A percentile compares a stretch with the other conserved stretches of the same genome.
Conservation (phyloP, 108 stramenopile genomes). For the Aurantiochytrium sp. region DNA sequence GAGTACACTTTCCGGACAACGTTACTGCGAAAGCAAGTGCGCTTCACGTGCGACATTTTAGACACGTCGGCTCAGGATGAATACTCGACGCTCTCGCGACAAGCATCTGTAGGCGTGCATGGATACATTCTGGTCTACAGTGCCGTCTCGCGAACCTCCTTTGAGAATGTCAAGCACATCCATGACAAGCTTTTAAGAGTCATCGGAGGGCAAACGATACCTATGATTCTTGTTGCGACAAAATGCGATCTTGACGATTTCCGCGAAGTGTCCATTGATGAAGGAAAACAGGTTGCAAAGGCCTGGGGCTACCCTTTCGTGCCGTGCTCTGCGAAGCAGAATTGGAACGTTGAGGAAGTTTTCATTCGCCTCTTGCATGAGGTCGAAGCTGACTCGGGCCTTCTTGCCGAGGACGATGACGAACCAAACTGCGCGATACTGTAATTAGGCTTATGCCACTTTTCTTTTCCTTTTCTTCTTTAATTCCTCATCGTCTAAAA, state of each 20-base stretch:
- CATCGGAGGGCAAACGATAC: neutral
- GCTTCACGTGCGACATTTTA: neutral
- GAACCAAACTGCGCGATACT: neutral
- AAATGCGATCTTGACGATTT: neutral
- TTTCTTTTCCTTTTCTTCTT: too few species aligned
- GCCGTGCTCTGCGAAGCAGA: neutral
- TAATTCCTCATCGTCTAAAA: too few species aligned
- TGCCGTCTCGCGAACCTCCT: neutral
- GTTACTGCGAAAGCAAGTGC: neutral
- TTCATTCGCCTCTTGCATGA: neutral
- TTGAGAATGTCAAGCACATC: neutral
- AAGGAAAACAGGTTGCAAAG: neutral
- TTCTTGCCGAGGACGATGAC: neutral
- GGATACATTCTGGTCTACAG: neutral
- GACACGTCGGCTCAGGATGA: constrained; percentile 5
- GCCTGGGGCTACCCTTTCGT: constrained; percentile 7
- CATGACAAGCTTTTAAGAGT: neutral
- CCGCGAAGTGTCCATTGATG: neutral
- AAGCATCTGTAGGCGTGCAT: constrained; percentile 5
- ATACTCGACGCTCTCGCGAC: neutral
- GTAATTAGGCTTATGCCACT: too few species aligned
- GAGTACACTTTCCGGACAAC: constrained; percentile 5
- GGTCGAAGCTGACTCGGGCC: neutral
- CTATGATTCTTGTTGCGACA: neutral
- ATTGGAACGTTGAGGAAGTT: neutral